Conservation (phyloP, 2,329 filamentous ascomycete genomes). For the Arthrobotrys sinensis region DNA sequence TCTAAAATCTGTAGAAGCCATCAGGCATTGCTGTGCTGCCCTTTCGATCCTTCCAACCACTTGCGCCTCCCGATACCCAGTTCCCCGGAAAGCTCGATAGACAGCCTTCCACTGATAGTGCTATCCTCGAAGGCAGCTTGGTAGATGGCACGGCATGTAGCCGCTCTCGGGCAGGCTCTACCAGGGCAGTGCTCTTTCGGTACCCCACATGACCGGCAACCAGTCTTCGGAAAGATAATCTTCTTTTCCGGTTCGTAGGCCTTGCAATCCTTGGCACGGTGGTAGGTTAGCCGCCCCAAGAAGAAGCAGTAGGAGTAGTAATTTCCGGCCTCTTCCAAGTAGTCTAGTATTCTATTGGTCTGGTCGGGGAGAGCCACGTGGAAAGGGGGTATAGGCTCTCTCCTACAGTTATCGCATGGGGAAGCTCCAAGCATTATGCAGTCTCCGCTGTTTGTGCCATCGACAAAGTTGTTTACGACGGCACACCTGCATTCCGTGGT, state of each 20-base stretch:
- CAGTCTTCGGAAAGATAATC: not conserved
- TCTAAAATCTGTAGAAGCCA: not conserved
- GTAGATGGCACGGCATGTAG: not conserved
- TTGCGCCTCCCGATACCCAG: not conserved
- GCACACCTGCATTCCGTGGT: conserved; percentile 3
- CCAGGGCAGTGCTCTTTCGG: not conserved
- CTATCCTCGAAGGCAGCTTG: not conserved
- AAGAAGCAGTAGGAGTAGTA: conserved; percentile 16
- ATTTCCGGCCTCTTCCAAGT: not conserved
- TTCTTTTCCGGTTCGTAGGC: not conserved
- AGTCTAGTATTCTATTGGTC: not conserved
- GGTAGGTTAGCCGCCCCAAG: not conserved
- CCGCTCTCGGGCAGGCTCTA: not conserved
- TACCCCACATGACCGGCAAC: conserved; percentile 1
- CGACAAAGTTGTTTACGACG: not conserved
- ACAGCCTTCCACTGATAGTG: not conserved
- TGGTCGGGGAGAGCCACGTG: not conserved
- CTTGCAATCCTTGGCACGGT: not conserved
- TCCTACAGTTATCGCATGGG: conserved; percentile 7
- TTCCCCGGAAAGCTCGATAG: not conserved
- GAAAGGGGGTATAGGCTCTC: not conserved
- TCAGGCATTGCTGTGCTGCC: not conserved
- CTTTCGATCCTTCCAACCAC: not conserved
- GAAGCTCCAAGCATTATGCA: conserved; percentile 1
- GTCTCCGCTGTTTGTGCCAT: not conserved